A percentile compares a stretch with the other conserved stretches of the same genome.
Evolutionary conservation across 495 filamentous ascomycete species (phyloP).

Genomic region (Aspergillus sclerotioniger): DNA sequence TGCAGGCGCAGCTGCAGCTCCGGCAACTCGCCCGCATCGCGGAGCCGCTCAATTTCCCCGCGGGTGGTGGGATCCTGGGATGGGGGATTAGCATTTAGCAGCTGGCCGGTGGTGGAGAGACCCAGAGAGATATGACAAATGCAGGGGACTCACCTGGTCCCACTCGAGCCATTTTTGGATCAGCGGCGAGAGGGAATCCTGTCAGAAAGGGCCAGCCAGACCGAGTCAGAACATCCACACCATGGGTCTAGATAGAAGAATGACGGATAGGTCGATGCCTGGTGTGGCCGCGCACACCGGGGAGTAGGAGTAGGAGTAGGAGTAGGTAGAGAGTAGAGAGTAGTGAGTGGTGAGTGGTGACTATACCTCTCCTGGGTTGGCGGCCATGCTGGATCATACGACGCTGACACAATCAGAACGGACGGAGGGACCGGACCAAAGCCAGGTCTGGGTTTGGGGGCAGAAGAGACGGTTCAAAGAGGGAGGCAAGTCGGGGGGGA

Average conservation of each 20-base stretch:
- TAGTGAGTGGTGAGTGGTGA: too few relatives aligned
- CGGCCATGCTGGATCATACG: slow-evolving; percentile 23
- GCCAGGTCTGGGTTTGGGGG: not conserved
- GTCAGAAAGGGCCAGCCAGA: slow-evolving; percentile 6
- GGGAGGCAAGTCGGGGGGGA: not conserved
- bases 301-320: too few relatives aligned
- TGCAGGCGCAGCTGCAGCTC: slow-evolving; percentile 59
- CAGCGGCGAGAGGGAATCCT: slow-evolving; percentile 36
- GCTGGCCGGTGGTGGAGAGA: not conserved
- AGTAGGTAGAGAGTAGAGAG: too few relatives aligned
- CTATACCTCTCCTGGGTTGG: slow-evolving; percentile 20
- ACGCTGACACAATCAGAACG: slow-evolving; percentile 5
- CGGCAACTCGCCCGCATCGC: slow-evolving; percentile 41
- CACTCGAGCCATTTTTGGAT: slow-evolving; percentile 60
- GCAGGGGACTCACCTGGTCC: slow-evolving; percentile 49
- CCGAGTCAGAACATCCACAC: slow-evolving; percentile 1
- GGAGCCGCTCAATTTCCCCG: slow-evolving; percentile 57
- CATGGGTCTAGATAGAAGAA: too few relatives aligned
- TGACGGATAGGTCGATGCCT: not conserved
- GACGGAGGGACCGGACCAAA: not conserved
- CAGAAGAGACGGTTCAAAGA: not conserved
- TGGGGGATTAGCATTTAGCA: slow-evolving; percentile 8
- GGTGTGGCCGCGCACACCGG: not conserved
- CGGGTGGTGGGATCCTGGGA: slow-evolving; percentile 53
- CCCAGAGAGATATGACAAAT: not conserved